Conservation (phyloP, 2,329 filamentous ascomycete species). For the Xylaria sp. region DNA sequence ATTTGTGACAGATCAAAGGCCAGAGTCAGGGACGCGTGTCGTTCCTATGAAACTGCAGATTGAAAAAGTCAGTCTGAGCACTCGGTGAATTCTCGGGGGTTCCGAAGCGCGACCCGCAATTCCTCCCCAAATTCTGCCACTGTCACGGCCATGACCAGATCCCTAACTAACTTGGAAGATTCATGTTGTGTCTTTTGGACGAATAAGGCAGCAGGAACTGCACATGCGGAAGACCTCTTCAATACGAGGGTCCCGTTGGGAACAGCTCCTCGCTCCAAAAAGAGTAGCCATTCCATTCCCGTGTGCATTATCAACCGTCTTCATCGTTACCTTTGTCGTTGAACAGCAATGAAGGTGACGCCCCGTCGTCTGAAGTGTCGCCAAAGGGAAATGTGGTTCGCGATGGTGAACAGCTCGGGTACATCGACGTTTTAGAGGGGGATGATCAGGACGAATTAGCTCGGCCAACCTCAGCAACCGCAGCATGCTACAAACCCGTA, state of each 20-base stretch:
- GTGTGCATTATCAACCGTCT: not conserved
- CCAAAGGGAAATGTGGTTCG: conserved; percentile 42
- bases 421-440: conserved; percentile 31
- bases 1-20: no score
- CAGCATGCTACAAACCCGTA: conserved; percentile 14
- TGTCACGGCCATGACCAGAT: conserved; percentile 35
- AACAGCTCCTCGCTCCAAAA: conserved; percentile 29
- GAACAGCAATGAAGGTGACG: conserved; percentile 40
- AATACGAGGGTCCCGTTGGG: conserved; percentile 29
- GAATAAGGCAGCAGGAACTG: conserved; percentile 41
- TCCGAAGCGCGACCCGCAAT: conserved; percentile 36
- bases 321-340: conserved; percentile 29
- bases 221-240: conserved; percentile 27
- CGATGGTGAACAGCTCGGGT: conserved; percentile 31
- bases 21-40: no score
- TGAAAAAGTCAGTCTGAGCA: conserved; percentile 46
- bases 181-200: conserved; percentile 8
- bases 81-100: conserved; percentile 41
- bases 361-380: conserved; percentile 50
- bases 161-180: conserved; percentile 23
- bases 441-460: conserved; percentile 37
- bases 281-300: conserved; percentile 26
- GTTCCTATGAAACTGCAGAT: conserved; percentile 9
- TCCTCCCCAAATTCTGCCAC: not conserved
- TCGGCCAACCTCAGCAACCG: conserved; percentile 45